These are phyloP conservation scores for Neonectria neomacrospora DNA, from an alignment of 2,329 filamentous ascomycete genomes.

Conservation along the genomic window DNA sequence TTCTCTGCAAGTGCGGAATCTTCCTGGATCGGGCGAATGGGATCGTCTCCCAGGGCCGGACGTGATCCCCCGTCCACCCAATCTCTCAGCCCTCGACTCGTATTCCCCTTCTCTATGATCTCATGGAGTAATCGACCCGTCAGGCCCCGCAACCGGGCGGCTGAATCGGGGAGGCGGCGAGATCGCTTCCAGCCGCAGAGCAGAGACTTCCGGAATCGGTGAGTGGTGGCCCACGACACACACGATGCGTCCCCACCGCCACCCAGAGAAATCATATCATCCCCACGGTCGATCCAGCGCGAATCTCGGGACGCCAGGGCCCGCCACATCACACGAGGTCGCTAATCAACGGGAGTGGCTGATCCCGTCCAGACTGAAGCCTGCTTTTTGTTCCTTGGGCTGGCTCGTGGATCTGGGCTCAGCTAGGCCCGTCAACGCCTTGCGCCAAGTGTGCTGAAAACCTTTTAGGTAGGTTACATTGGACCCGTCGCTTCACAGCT, in stretches of 20 bases:
- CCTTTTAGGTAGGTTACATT: too few species aligned
- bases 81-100: too few species aligned
- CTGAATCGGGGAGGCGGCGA: not conserved
- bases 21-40: not conserved
- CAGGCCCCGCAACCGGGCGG: not conserved
- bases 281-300: not conserved
- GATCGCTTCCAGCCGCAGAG: too few species aligned
- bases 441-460: too few species aligned
- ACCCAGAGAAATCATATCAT: not conserved
- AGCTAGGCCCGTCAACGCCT: too few species aligned
- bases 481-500: too few species aligned
- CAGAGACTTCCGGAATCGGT: too few species aligned
- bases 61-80: too few species aligned
- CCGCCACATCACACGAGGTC: not conserved
- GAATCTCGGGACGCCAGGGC: not conserved
- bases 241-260: not conserved
- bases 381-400: conserved; percentile 5
- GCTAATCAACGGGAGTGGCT: not conserved
- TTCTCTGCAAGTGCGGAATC: not conserved
- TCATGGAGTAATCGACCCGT: not conserved
- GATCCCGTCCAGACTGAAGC: not conserved
- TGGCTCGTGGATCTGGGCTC: not conserved
- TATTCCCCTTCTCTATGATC: too few species aligned
- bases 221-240: too few species aligned
- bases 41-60: not conserved